Conservation (phyloP, 495 filamentous ascomycete genomes). For the Lophiotrema nucula region DNA sequence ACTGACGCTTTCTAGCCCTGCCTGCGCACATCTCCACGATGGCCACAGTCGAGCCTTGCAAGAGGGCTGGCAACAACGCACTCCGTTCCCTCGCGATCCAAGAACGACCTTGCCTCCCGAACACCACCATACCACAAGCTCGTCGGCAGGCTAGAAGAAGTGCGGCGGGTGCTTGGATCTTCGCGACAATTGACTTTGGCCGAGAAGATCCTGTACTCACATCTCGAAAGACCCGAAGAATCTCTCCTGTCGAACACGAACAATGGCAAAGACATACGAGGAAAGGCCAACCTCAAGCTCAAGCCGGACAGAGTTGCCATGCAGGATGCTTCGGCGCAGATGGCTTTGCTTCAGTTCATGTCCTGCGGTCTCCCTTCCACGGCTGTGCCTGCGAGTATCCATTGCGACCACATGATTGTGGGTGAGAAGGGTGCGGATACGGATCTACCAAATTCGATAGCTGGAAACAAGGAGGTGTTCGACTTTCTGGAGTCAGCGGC, state of each 20-base stretch:
- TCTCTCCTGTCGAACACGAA: constrained; percentile 74
- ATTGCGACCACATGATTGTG: constrained; percentile 99
- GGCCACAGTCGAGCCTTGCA: neutral
- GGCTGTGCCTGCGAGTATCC: constrained; percentile 95
- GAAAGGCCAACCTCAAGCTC: constrained; percentile 90
- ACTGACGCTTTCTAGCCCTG: constrained; percentile 11
- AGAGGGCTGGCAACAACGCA: constrained; percentile 34
- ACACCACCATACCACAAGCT: constrained; percentile 66
- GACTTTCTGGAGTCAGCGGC: constrained; percentile 94
- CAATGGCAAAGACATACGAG: constrained; percentile 78
- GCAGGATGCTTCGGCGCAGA: constrained; percentile 98
- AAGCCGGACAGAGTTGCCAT: constrained; percentile 97
- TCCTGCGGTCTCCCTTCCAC: constrained; percentile 86
- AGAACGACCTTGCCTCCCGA: constrained; percentile 46
- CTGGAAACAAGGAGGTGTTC: constrained; percentile 94
- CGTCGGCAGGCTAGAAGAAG: constrained; percentile 56
- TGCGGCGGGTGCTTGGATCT: constrained; percentile 69
- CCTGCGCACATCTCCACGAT: constrained; percentile 6
- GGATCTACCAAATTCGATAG: constrained; percentile 82
- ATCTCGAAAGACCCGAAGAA: constrained; percentile 83
- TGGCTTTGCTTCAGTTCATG: constrained; percentile 99
- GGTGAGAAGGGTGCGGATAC: constrained; percentile 84
- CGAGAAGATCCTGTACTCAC: constrained; percentile 97
- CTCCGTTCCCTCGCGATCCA: constrained; percentile 1
- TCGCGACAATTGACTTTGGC: constrained; percentile 75